Evolutionary conservation across 106 monocot genomes (phyloP).

Genomic region (Dioscorea dumetorum): DNA sequence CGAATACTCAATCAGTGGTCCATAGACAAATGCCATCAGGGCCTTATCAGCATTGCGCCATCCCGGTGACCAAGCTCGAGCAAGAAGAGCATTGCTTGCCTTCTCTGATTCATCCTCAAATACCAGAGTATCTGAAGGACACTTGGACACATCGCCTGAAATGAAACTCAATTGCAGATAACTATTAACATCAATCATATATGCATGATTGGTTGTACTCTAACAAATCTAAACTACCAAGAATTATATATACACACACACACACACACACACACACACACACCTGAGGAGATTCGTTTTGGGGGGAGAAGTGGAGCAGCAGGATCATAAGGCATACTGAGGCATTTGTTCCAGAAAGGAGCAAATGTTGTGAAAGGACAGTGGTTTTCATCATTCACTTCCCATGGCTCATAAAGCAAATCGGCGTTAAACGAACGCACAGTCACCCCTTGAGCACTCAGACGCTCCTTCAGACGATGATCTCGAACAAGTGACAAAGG

Average conservation of each 20-base stretch:
- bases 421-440: slow-evolving; percentile 86
- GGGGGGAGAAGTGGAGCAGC: slow-evolving; percentile 77
- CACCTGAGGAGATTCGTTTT: slow-evolving; percentile 65
- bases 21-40: slow-evolving; percentile 60
- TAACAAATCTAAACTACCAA: too few relatives aligned
- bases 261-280: too few relatives aligned
- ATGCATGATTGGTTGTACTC: too few relatives aligned
- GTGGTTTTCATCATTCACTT: slow-evolving; percentile 76
- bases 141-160: slow-evolving; percentile 57
- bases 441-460: slow-evolving; percentile 50
- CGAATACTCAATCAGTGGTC: slow-evolving; percentile 67
- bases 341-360: slow-evolving; percentile 87
- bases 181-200: too few relatives aligned
- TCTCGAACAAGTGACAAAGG: slow-evolving; percentile 88
- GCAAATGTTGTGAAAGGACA: slow-evolving; percentile 63
- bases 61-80: slow-evolving; percentile 91
- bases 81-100: slow-evolving; percentile 90
- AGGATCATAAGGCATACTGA: slow-evolving; percentile 90
- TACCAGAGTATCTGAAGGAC: slow-evolving; percentile 56
- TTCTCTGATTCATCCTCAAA: slow-evolving; percentile 87
- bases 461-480: slow-evolving; percentile 64
- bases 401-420: slow-evolving; percentile 96
- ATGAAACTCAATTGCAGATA: not conserved
- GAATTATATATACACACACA: not conserved
- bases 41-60: slow-evolving; percentile 89